Conservation (phyloP, 305 asterid species). For the Fraxinus baroniana region DNA sequence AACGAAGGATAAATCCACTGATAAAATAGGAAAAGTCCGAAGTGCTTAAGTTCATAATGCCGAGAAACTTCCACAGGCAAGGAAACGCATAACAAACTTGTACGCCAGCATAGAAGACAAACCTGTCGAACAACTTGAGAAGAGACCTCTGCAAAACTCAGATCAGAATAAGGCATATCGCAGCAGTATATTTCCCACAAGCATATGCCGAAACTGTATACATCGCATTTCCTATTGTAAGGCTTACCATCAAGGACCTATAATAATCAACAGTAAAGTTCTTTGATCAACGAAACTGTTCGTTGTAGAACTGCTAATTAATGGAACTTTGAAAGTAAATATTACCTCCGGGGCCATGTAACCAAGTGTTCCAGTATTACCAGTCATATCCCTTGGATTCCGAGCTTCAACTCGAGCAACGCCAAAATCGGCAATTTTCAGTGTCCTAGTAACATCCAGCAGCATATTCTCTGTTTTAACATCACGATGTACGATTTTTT, state of each 20-base stretch:
- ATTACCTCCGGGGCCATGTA: conserved; percentile 54
- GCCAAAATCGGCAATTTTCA: conserved; percentile 49
- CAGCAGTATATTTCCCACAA: conserved; percentile 54
- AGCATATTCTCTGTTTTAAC: conserved; percentile 50
- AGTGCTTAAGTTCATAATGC: not conserved
- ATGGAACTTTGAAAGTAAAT: not conserved
- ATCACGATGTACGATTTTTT: conserved; percentile 47
- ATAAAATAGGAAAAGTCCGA: not conserved
- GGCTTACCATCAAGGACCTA: conserved; percentile 53
- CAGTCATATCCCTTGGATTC: conserved; percentile 52
- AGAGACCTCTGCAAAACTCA: conserved; percentile 50
- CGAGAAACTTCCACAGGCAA: not conserved
- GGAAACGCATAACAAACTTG: not conserved
- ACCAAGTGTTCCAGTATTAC: conserved; percentile 49
- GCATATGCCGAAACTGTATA: conserved; percentile 46
- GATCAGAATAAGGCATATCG: conserved; percentile 37
- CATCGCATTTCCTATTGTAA: conserved; percentile 48
- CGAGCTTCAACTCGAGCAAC: conserved; percentile 54
- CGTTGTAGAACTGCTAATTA: not conserved
- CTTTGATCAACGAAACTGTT: not conserved
- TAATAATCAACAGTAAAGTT: not conserved
- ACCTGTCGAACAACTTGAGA: conserved; percentile 47
- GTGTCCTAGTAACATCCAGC: conserved; percentile 29
- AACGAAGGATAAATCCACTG: not conserved
- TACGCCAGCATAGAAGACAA: not conserved